Conservation (phyloP, 108 stramenopile species). For the Hondaea fermentalgiana region DNA sequence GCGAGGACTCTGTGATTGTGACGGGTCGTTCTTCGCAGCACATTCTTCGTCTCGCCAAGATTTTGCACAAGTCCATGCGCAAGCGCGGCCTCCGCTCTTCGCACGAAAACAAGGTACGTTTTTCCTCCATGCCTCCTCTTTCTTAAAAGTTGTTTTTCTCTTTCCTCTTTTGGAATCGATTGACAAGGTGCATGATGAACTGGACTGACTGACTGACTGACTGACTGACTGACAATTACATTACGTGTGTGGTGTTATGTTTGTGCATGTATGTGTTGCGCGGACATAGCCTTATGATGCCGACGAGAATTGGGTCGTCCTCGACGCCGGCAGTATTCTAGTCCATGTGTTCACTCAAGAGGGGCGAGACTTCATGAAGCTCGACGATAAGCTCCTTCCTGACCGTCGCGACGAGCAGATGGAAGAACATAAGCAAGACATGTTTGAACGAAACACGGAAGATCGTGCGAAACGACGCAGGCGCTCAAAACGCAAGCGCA, state of each 20-base stretch:
- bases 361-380: not conserved
- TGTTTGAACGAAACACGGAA: not conserved
- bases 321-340: not conserved
- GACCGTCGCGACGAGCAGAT: not conserved
- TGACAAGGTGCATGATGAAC: not conserved
- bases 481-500: not conserved
- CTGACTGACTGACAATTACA: not conserved
- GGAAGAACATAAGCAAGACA: not conserved
- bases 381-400: not conserved
- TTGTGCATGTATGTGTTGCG: not conserved
- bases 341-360: not conserved
- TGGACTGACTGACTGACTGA: not conserved
- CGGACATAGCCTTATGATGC: not conserved
- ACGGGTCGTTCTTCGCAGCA: not conserved
- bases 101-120: not conserved
- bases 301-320: not conserved
- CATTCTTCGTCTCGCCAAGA: not conserved
- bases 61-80: not conserved
- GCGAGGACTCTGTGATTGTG: not conserved
- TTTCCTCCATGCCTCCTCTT: not conserved
- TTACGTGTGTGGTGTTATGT: not conserved
- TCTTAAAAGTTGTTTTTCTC: not conserved
- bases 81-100: not conserved
- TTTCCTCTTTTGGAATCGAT: not conserved
- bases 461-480: not conserved